Base-by-base conservation (phyloP, 1,139 yeast species). In the Spathaspora sp. region DNA sequence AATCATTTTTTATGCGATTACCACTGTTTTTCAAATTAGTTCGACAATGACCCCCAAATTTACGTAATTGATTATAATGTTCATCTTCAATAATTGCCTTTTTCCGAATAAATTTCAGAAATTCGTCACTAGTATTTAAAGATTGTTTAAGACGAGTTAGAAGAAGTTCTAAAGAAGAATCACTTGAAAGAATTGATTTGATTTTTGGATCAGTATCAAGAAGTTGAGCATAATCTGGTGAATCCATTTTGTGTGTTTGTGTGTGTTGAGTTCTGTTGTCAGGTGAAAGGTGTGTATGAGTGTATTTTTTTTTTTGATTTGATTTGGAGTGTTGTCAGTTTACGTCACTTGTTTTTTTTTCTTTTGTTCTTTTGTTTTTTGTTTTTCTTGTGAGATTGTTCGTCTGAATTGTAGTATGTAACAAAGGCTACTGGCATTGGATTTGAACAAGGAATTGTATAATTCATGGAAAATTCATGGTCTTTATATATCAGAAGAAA, bases 61-160 rank as follows among this genome's bases (percentile, higher is more conserved):
- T 88, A 59, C 82, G 82, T 53, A 89, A 65, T 56, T 87, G 95
- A 47, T 77, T 76, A 44, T 82, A 82, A 64, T 89, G 89, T 50
- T 87, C 95, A 54, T 84, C 88, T 65, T 90, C 97, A 47, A 85
- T 76, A 40, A 80, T 71, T 26, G 91, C 90, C 57, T 88, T 86
- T 63, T 86, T 88, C 61, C 86, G 86, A 50, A 91, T 72, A 62
- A 82, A 93, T 55, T 82, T 80, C 39, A 90, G 76, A 57, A 89
- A 83, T 61, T 93, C 98, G 56, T 89, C 96, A 50, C 95, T 86
- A 0, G 96, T 84, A 47, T 76, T 75, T 42, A 90, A 74, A 52
- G 91, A 82, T 60, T 86, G 91, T 65, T 93, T 93, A 50, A 91
- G 74, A 38, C 96, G 75, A 2, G 76, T 70, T 46, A 91, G 70